Conservation (phyloP, 352 stramenopile genomes). For the Phytophthora ramorum region DNA sequence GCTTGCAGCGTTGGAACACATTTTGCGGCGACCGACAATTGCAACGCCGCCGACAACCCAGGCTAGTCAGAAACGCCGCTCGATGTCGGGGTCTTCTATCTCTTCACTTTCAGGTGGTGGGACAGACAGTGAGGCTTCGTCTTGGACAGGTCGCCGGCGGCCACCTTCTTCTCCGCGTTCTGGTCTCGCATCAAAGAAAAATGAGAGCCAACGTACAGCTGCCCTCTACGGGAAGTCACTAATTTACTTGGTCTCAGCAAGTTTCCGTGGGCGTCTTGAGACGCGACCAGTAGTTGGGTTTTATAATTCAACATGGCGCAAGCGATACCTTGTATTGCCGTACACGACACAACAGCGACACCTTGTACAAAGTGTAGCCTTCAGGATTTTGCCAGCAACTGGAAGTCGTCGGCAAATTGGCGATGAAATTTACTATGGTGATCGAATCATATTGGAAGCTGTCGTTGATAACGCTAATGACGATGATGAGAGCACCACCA, state of each 20-base stretch:
- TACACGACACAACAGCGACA: conserved; percentile 76
- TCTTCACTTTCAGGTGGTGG: conserved; percentile 54
- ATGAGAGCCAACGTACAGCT: conserved; percentile 41
- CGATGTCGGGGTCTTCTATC: conserved; percentile 60
- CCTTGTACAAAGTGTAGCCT: conserved; percentile 75
- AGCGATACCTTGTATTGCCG: conserved; percentile 83
- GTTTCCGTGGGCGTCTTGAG: conserved; percentile 75
- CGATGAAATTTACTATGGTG: conserved; percentile 80
- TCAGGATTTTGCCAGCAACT: conserved; percentile 70
- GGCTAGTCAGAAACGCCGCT: conserved; percentile 36
- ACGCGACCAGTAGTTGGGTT: conserved; percentile 76
- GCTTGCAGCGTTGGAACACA: conserved; percentile 64
- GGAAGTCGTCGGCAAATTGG: conserved; percentile 63
- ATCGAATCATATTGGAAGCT: conserved; percentile 76
- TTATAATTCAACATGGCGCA: conserved; percentile 84
- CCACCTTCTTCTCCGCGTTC: conserved; percentile 35
- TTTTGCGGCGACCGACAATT: conserved; percentile 45
- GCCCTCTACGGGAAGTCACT: conserved; percentile 70
- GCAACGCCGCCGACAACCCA: conserved; percentile 9
- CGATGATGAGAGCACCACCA: conserved; percentile 13
- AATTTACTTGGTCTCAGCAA: conserved; percentile 80
- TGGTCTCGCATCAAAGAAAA: conserved; percentile 30
- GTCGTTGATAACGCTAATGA: conserved; percentile 36
- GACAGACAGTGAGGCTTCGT: conserved; percentile 40
- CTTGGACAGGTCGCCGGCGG: conserved; percentile 31